Conservation (phyloP, 441 rosid species). For the Francoa sonchifolia region DNA sequence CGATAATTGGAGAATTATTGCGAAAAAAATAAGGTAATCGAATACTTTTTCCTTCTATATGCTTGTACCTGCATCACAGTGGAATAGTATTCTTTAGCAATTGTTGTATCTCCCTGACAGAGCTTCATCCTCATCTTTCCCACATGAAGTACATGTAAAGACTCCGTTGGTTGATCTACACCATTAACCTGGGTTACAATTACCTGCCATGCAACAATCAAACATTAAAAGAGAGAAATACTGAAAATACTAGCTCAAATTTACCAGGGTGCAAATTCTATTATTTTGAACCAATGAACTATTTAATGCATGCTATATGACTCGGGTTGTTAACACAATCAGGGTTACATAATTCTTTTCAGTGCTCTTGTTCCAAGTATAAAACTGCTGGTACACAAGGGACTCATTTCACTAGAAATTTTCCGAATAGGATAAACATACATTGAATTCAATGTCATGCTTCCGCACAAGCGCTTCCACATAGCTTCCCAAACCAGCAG, state of each 20-base stretch:
- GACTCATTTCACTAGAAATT: too few relatives aligned
- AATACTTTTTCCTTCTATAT: too few relatives aligned
- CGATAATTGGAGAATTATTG: too few relatives aligned
- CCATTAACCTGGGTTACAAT: slow-evolving; percentile 75
- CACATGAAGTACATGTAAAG: slow-evolving; percentile 73
- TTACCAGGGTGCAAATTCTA: too few relatives aligned
- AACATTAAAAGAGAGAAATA: background rate
- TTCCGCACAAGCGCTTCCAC: slow-evolving; percentile 87
- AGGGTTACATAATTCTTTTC: too few relatives aligned
- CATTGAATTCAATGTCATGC: slow-evolving; percentile 83
- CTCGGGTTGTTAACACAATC: too few relatives aligned
- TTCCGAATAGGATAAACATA: slow-evolving; percentile 26
- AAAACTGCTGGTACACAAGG: too few relatives aligned
- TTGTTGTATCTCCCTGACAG: slow-evolving; percentile 51
- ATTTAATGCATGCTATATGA: too few relatives aligned
- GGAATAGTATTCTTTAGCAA: slow-evolving; percentile 83
- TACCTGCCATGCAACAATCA: slow-evolving; percentile 30
- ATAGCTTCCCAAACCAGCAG: slow-evolving; percentile 90
- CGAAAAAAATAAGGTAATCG: too few relatives aligned
- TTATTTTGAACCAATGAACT: too few relatives aligned
- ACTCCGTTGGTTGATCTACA: slow-evolving; percentile 49
- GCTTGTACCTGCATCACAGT: slow-evolving; percentile 56
- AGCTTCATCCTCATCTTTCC: slow-evolving; percentile 98
- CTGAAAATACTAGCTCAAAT: too few relatives aligned
- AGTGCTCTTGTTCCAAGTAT: too few relatives aligned